Evolutionary conservation across 306 rosid genomes (phyloP), one percentile per base, ranked within the genome.

Genomic region (Lupinus albus): DNA sequence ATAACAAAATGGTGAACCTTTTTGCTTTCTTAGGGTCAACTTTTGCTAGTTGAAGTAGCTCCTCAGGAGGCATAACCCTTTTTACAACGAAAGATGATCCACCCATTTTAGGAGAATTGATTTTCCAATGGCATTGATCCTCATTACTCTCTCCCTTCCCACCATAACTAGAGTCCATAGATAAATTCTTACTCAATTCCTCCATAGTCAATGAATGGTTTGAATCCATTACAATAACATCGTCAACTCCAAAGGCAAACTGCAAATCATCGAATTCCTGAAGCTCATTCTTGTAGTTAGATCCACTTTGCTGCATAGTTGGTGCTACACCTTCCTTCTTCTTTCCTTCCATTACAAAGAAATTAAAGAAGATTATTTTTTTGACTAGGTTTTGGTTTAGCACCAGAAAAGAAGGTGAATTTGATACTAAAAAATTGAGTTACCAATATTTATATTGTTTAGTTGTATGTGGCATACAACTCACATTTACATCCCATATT

Each of bases 11-110:
- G 15, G 20, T 16, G 7, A 33, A 80, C 88, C 96, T 85, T 42
- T 85, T 87, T 18, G 87, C 91, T 75, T 85, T 74, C 61, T 76
- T 87, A 16, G 96, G 94, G 64, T 89, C 94, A 52, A 78, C 63
- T 18, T 68, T 74, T 59, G 87, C 72, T 9, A 87, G 89, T 61
- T 87, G 83, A 11, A 87, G 86, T 8, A 89, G 91, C 54, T 78
- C 77, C 47, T 87, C 89, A 9, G 83, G 76, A 47, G 68, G 53
- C 76, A 87, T 68, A 4, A 81, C 78, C 78, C 77, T 83, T 80
- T 78, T 89, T 30, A 68, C 46, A 13, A 9, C 45, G 7, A 5
- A 20, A 5, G 30, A 38, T 68, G 47, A 16, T 82, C 55, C 56
- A 66, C 15, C 14, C 11, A 72, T 82, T 33, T 61, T 82, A 0